phyloP scores from a whole-genome alignment of 2,329 filamentous ascomycete species.

The Fusarium sp. region DNA sequence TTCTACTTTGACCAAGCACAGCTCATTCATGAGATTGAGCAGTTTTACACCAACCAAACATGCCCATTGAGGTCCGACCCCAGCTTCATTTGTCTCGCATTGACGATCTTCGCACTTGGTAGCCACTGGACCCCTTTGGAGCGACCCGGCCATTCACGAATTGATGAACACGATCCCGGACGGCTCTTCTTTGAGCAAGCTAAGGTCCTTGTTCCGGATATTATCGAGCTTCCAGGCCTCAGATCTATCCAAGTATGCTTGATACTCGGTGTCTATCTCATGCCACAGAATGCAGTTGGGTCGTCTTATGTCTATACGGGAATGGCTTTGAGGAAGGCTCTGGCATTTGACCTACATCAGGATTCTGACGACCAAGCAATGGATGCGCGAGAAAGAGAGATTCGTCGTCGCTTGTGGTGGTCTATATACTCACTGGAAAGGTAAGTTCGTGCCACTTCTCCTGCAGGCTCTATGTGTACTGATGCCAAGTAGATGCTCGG shows the following conservation, averaged over 20 bases:
- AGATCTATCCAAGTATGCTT: neutral
- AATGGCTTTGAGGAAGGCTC: neutral
- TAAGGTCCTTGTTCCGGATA: neutral
- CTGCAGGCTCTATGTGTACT: rapidly evolving
- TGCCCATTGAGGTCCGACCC: neutral
- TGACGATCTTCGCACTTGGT: neutral
- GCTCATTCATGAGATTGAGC: neutral
- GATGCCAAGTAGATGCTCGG: neutral
- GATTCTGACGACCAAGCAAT: neutral
- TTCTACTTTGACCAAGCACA: slow-evolving; percentile 1
- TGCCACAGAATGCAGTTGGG: neutral
- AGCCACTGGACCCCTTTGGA: neutral
- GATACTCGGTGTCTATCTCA: neutral
- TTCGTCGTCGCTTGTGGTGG: neutral
- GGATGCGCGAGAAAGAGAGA: neutral
- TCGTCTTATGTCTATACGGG: neutral
- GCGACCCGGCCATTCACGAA: neutral
- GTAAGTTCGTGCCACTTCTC: rapidly evolving
- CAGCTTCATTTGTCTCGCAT: neutral
- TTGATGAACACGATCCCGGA: neutral
- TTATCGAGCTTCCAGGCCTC: neutral
- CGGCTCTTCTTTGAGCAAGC: neutral
- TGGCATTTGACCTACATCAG: neutral
- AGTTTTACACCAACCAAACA: neutral
- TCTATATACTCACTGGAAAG: neutral